A percentile compares a stretch with the other conserved stretches of the same genome.
phyloP scores from a whole-genome alignment of 352 stramenopile genomes.

The Aphanomyces invadans region DNA sequence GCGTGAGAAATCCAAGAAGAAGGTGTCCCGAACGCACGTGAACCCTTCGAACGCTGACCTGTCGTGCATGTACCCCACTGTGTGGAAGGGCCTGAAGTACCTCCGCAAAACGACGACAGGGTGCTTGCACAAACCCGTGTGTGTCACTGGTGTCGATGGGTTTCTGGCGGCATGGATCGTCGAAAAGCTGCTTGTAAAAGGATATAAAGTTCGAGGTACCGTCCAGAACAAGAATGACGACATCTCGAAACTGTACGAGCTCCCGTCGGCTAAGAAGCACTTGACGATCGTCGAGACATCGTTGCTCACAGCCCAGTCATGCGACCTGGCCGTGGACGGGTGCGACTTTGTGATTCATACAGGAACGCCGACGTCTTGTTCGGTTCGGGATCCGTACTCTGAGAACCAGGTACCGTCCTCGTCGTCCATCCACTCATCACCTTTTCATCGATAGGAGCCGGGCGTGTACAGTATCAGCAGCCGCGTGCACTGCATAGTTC shows the following conservation, averaged over 20 bases:
- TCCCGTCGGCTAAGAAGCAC: conserved; percentile 67
- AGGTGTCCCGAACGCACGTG: background rate
- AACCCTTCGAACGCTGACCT: background rate
- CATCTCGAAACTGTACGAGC: conserved; percentile 60
- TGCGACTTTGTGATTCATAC: conserved; percentile 89
- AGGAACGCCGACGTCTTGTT: conserved; percentile 77
- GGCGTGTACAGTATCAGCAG: conserved; percentile 84
- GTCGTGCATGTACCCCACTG: conserved; percentile 58
- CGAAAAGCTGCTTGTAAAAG: conserved; percentile 58
- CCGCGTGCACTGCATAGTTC: conserved; percentile 86
- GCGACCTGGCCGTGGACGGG: conserved; percentile 76
- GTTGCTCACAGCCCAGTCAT: conserved; percentile 78
- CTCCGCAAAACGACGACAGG: conserved; percentile 69
- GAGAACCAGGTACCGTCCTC: conserved; percentile 45
- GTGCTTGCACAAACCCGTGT: conserved; percentile 68
- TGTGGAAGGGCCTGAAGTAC: conserved; percentile 78
- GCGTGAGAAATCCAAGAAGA: conserved; percentile 21
- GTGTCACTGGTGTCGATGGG: conserved; percentile 77
- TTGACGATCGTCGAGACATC: conserved; percentile 83
- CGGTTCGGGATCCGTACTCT: conserved; percentile 74
- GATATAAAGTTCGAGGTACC: conserved; percentile 76
- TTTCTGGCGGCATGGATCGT: conserved; percentile 84
- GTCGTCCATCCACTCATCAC: background rate
- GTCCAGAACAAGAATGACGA: conserved; percentile 83
- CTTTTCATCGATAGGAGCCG: conserved; percentile 36